Conservation (phyloP, 768 basidiomycete genomes). For the Pisolithus tinctorius region DNA sequence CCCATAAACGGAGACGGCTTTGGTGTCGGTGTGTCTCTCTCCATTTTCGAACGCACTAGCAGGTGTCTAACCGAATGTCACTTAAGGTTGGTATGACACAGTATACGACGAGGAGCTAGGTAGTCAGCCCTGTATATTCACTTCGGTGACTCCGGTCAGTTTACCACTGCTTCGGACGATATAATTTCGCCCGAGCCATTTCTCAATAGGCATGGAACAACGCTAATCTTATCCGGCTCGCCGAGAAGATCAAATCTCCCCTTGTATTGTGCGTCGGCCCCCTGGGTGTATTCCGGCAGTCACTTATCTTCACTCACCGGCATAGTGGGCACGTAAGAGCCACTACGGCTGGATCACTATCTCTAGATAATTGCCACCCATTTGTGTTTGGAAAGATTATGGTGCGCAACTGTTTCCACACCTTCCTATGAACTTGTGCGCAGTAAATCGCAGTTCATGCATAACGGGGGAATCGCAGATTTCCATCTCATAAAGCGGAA, state of each 20-base stretch:
- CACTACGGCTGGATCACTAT: constrained; percentile 87
- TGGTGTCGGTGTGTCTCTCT: constrained; percentile 66
- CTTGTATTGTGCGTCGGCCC: constrained; percentile 75
- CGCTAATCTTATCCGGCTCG: constrained; percentile 83
- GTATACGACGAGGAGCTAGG: constrained; percentile 78
- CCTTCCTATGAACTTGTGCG: background rate
- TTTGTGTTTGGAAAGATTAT: constrained; percentile 89
- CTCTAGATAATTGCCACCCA: constrained; percentile 91
- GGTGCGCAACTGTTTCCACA: constrained; percentile 37
- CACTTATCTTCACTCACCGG: constrained; percentile 1
- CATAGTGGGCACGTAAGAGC: constrained; percentile 85
- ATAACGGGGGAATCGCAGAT: constrained; percentile 89
- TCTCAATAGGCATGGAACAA: constrained; percentile 87
- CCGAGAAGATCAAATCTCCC: constrained; percentile 95
- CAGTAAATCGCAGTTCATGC: constrained; percentile 70
- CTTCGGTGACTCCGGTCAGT: constrained; percentile 81
- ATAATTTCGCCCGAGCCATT: constrained; percentile 6
- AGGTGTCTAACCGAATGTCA: background rate
- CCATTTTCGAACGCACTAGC: background rate
- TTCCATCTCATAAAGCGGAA: constrained; percentile 77
- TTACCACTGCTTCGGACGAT: background rate
- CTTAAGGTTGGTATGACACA: constrained; percentile 88
- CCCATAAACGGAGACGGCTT: constrained; percentile 97
- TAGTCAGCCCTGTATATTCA: constrained; percentile 90
- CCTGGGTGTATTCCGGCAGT: background rate